Percentiles rank a stretch among this genome's conserved stretches.
phyloP scores from a whole-genome alignment of 345 rosid species.

The Eucalyptus decipiens region DNA sequence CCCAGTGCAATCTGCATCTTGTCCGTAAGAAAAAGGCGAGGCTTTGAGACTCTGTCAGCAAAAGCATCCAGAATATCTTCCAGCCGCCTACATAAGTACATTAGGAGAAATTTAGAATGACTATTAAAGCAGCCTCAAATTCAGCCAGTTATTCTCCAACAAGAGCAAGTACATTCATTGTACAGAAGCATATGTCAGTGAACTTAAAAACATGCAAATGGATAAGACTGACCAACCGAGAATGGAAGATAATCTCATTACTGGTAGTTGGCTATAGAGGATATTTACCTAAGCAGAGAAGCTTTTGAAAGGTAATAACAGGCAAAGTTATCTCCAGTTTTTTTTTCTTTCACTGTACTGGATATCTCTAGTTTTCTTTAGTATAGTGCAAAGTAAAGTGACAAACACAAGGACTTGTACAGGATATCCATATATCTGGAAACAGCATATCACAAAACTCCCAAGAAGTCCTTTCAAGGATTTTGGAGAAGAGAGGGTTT shows the following conservation, averaged over 20 bases:
- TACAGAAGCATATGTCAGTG: neutral
- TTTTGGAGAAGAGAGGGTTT: neutral
- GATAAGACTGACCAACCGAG: neutral
- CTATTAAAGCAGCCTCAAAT: neutral
- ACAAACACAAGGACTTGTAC: neutral
- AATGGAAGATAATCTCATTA: neutral
- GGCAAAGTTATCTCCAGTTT: neutral
- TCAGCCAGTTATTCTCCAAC: neutral
- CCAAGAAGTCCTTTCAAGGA: rapidly evolving
- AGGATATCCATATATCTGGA: neutral
- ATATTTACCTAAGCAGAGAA: neutral
- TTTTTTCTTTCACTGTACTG: neutral
- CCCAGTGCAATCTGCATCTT: constrained; percentile 91
- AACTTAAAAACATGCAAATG: neutral
- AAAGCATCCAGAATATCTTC: constrained; percentile 86
- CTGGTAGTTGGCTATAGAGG: neutral
- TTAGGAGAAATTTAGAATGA: neutral
- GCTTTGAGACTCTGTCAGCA: constrained; percentile 86
- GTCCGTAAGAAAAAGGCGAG: constrained; percentile 79
- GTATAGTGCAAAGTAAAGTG: neutral
- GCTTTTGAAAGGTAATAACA: neutral
- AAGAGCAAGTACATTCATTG: neutral
- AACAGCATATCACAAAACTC: neutral
- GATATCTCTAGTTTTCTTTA: neutral
- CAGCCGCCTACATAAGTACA: constrained; percentile 41